Percentiles rank a stretch among this genome's conserved stretches.
Evolutionary conservation across 257 asterid species (phyloP).

Genomic region (Gardenia jasminoides): DNA sequence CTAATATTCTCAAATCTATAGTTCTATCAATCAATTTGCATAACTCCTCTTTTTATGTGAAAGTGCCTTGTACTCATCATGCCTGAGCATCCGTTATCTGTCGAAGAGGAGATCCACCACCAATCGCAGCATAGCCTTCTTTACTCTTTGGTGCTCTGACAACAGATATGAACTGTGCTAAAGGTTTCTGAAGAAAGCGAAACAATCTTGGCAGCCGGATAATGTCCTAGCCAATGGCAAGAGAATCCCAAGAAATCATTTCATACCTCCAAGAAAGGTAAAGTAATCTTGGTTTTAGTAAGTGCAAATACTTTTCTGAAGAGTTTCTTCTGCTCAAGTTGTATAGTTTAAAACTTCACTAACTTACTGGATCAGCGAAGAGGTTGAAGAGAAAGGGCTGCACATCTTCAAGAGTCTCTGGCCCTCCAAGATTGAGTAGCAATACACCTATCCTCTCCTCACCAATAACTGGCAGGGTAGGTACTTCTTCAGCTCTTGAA

Average conservation of each 20-base stretch:
- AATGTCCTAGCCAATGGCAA: conserved; percentile 62
- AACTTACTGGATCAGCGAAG: conserved; percentile 93
- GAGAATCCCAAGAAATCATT: conserved; percentile 18
- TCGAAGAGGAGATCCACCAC: conserved; percentile 99
- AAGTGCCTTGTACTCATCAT: conserved; percentile 23
- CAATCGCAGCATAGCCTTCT: conserved; percentile 98
- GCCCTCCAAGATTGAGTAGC: conserved; percentile 97
- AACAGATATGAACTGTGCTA: conserved; percentile 92
- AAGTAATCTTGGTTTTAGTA: not conserved
- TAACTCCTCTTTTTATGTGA: not conserved
- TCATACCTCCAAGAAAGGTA: conserved; percentile 11
- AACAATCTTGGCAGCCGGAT: conserved; percentile 93
- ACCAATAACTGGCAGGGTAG: conserved; percentile 45
- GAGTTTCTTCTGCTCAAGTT: not conserved
- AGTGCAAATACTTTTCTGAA: conserved; percentile 3
- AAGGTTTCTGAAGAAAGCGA: conserved; percentile 91
- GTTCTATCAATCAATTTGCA: not conserved
- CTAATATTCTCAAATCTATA: not conserved
- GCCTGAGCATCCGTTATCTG: conserved; percentile 98
- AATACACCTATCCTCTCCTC: conserved; percentile 88
- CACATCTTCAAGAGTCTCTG: conserved; percentile 96
- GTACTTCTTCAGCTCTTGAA: conserved; percentile 50
- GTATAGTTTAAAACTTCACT: not conserved
- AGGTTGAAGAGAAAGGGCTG: conserved; percentile 97
- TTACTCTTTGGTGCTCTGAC: conserved; percentile 96